Percentiles rank a stretch among this genome's conserved stretches.
These are phyloP conservation scores for Phaffomyces opuntiae DNA, from an alignment of 805 yeast species.

Conservation along the genomic window DNA sequence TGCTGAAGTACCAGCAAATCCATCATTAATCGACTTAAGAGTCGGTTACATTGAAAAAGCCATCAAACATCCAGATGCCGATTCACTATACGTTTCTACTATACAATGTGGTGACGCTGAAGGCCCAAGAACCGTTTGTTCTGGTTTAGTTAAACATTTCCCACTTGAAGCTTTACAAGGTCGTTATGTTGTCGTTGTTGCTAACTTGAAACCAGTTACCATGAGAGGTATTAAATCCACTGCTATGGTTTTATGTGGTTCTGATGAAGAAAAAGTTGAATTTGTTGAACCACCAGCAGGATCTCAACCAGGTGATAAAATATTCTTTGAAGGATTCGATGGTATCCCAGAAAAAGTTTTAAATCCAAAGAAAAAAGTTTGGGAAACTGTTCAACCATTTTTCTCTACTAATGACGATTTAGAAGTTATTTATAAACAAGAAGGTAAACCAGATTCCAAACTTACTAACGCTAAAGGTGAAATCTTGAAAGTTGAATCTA, in stretches of 20 bases:
- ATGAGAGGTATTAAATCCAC: constrained; percentile 96
- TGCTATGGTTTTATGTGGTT: constrained; percentile 97
- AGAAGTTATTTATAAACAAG: constrained; percentile 74
- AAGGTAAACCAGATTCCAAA: constrained; percentile 60
- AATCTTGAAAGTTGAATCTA: constrained; percentile 61
- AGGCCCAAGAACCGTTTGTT: constrained; percentile 97
- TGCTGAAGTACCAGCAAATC: constrained; percentile 59
- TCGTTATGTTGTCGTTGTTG: constrained; percentile 83
- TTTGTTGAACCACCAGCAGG: constrained; percentile 93
- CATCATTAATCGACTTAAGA: constrained; percentile 84
- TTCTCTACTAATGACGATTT: constrained; percentile 73
- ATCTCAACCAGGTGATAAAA: constrained; percentile 91
- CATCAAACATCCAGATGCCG: constrained; percentile 96
- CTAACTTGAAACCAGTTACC: constrained; percentile 94
- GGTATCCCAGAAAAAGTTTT: constrained; percentile 85
- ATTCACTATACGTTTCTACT: constrained; percentile 90
- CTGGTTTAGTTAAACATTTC: constrained; percentile 87
- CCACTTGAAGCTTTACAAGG: constrained; percentile 94
- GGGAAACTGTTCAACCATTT: constrained; percentile 92
- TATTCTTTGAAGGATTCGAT: constrained; percentile 88
- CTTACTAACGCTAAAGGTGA: constrained; percentile 79
- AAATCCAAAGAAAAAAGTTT: constrained; percentile 96
- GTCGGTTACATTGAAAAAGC: constrained; percentile 98
- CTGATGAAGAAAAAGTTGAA: constrained; percentile 73
- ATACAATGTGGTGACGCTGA: constrained; percentile 94